phyloP scores from a whole-genome alignment of 495 filamentous ascomycete species.

The Collariella sp. region DNA sequence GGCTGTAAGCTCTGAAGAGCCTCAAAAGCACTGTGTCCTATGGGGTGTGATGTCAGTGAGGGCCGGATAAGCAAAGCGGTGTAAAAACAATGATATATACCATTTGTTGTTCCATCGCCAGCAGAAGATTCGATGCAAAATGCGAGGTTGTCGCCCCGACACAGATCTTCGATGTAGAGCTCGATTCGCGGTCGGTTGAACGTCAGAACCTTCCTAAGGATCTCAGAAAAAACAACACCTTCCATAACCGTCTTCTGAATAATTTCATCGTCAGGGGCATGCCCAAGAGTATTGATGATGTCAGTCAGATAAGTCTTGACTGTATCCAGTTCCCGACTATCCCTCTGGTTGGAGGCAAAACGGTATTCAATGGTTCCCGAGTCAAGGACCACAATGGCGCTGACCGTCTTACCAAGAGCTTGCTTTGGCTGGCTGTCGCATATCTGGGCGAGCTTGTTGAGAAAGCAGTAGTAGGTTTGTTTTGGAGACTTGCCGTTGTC shows the following conservation, averaged over 20 bases:
- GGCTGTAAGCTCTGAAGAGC: not conserved
- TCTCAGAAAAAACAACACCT: not conserved
- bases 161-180: not conserved
- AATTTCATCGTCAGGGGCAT: not conserved
- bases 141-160: not conserved
- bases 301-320: not conserved
- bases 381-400: conserved; percentile 15
- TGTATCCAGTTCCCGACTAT: not conserved
- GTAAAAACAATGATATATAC: too few relatives aligned
- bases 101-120: not conserved
- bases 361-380: conserved; percentile 18
- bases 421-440: conserved; percentile 13
- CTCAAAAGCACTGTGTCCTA: not conserved
- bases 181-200: conserved; percentile 14
- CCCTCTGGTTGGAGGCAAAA: conserved; percentile 19
- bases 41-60: too few relatives aligned
- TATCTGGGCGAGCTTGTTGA: conserved; percentile 24
- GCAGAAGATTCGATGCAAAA: conserved; percentile 7
- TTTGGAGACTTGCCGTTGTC: not conserved
- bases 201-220: conserved; percentile 3
- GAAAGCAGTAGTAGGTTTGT: conserved; percentile 15
- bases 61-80: too few relatives aligned
- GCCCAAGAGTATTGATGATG: conserved; percentile 7
- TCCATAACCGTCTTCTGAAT: not conserved
- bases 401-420: conserved; percentile 14